phyloP scores from a whole-genome alignment of 345 rosid species.

The Xanthoceras sorbifolium region DNA sequence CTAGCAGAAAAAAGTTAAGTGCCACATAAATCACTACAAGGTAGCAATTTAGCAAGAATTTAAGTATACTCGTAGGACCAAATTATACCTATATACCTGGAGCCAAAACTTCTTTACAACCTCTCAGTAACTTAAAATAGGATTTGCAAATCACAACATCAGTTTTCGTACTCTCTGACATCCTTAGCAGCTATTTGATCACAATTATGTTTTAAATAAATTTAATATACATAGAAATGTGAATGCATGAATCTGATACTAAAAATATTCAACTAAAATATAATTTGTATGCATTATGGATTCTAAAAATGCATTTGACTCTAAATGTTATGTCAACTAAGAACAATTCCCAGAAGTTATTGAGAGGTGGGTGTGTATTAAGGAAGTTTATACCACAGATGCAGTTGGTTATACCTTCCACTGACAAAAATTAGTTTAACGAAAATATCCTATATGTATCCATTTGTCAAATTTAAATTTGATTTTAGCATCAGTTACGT shows the following conservation, averaged over 20 bases:
- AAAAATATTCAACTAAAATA: not conserved
- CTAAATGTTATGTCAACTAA: not conserved
- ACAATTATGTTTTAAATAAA: not conserved
- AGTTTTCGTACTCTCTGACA: not conserved
- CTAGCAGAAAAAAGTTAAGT: not conserved
- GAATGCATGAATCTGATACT: not conserved
- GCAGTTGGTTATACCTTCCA: not conserved
- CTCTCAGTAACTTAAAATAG: not conserved
- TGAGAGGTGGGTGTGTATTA: not conserved
- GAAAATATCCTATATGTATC: not conserved
- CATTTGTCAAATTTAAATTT: not conserved
- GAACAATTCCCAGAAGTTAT: not conserved
- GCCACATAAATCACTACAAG: not conserved
- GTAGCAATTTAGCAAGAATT: not conserved
- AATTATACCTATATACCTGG: not conserved
- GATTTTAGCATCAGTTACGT: constrained; percentile 1
- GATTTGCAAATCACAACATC: not conserved
- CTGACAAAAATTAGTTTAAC: not conserved
- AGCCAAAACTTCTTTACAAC: constrained; percentile 1
- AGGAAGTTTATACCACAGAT: not conserved
- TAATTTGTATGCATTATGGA: no score
- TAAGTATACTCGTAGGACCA: not conserved
- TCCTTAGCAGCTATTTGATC: not conserved
- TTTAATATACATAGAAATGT: not conserved
- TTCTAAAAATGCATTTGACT: not conserved